Conservation (phyloP, 2,329 filamentous ascomycete species). For the Graphium sp. region DNA sequence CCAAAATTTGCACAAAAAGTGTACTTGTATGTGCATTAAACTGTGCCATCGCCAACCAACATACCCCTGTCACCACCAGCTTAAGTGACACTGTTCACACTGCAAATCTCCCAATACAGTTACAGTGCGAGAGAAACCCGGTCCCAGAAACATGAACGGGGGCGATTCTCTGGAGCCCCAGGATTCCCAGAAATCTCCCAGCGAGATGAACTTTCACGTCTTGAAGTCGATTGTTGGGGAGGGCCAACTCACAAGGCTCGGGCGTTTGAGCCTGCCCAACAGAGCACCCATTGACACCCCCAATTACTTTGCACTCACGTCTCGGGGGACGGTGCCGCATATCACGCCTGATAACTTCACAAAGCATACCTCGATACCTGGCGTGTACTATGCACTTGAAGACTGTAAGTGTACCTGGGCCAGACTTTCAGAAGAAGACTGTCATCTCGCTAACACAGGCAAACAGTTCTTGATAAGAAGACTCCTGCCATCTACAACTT, state of each 20-base stretch:
- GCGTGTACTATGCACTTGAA: constrained; percentile 71
- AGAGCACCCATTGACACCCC: constrained; percentile 63
- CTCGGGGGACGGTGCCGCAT: constrained; percentile 74
- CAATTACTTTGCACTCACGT: constrained; percentile 63
- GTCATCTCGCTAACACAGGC: constrained; percentile 1
- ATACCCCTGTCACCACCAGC: too few species aligned
- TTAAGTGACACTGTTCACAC: too few species aligned
- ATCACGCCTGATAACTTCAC: constrained; percentile 69
- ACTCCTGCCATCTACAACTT: constrained; percentile 31
- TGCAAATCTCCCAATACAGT: too few species aligned
- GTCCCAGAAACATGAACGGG: too few species aligned
- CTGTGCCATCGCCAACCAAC: too few species aligned
- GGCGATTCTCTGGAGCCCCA: too few species aligned
- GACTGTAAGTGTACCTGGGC: constrained; percentile 51
- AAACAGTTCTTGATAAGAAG: constrained; percentile 35
- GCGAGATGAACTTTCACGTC: constrained; percentile 31
- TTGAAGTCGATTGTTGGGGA: constrained; percentile 17
- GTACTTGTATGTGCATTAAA: too few species aligned
- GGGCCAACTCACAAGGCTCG: constrained; percentile 42
- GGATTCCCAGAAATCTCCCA: too few species aligned
- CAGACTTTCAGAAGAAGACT: background rate
- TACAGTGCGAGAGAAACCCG: too few species aligned
- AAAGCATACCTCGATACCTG: constrained; percentile 46
- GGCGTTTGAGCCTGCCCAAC: constrained; percentile 42
- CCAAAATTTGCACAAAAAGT: too few species aligned